phyloP scores from a whole-genome alignment of 805 yeast species.

The Wickerhamia fluorescens region DNA sequence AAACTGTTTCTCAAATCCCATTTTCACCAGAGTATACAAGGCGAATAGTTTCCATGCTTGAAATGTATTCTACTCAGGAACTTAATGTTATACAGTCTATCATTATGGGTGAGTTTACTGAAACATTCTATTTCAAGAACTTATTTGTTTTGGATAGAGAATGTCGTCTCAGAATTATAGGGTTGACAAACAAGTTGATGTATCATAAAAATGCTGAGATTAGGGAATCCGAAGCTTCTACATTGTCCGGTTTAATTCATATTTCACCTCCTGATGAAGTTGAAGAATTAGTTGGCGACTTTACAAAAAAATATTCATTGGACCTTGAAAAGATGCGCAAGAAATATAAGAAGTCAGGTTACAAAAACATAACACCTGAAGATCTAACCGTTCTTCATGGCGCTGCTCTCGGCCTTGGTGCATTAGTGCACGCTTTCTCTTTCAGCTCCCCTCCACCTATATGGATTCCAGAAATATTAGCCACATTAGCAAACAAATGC shows the following conservation, averaged over 20 bases:
- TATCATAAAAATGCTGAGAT: slow-evolving; percentile 66
- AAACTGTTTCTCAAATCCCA: slow-evolving; percentile 38
- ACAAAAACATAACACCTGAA: slow-evolving; percentile 29
- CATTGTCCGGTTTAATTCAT: slow-evolving; percentile 77
- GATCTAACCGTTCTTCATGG: slow-evolving; percentile 61
- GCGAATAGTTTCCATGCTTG: slow-evolving; percentile 31
- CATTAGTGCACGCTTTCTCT: slow-evolving; percentile 83
- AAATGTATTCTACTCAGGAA: slow-evolving; percentile 24
- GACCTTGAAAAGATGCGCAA: slow-evolving; percentile 36
- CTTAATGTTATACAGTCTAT: slow-evolving; percentile 45
- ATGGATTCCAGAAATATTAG: slow-evolving; percentile 77
- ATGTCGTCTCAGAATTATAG: slow-evolving; percentile 46
- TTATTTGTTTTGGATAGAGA: slow-evolving; percentile 43
- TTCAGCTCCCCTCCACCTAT: slow-evolving; percentile 84
- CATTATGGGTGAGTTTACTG: slow-evolving; percentile 61
- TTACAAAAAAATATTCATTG: slow-evolving; percentile 23
- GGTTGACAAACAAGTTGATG: slow-evolving; percentile 45
- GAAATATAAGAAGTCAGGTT: slow-evolving; percentile 31
- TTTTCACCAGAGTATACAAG: slow-evolving; percentile 15
- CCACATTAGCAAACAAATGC: slow-evolving; percentile 63
- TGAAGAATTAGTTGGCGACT: slow-evolving; percentile 33
- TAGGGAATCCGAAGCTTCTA: slow-evolving; percentile 62
- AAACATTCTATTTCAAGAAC: slow-evolving; percentile 65
- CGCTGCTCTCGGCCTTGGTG: slow-evolving; percentile 82
- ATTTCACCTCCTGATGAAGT: slow-evolving; percentile 43